Evolutionary conservation across 2,329 filamentous ascomycete genomes (phyloP), one percentile per base, ranked within the genome.

Genomic region (Penicillium psychrosexuale): DNA sequence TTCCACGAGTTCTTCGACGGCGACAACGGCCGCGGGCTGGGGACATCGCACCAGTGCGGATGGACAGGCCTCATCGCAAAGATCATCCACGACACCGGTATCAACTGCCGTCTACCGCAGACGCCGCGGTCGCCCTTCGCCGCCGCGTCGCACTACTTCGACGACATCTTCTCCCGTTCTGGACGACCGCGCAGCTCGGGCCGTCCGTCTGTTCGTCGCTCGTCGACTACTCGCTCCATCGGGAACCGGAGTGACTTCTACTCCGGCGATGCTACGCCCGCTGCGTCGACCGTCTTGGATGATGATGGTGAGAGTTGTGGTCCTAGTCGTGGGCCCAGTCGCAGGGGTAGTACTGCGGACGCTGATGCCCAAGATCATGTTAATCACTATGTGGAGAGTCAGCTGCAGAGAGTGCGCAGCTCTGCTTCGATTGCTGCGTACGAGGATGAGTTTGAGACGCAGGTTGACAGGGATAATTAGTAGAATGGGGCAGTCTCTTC

Each of bases 1-100:
- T 97, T 96, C 81, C 89, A 96, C 70, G 93, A 97, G 72, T 97
- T 95, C 80, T 97, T 97, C 70, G 93, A 97, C 69, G 93, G 91
- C 37, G 92, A 97, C 71, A 87, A 81, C 47, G 93, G 93, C 13
- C 88, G 91, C 62, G 93, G 94, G 15, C 82, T 97, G 1, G 93
- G 93, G 54, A 91, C 93, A 36, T 93, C 87, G 45, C 94, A 97
- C 74, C 94, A 97, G 74, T 96, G 91, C 69, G 93, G 93, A 47
- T 97, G 94, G 93, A 97, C 93, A 36, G 93, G 93, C 24, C 75
- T 97, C 63, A 91, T 97, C 71, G 93, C 93, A 27, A 92, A 95
- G 75, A 89, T 97, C 84, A 97, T 97, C 57, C 93, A 97, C 66
- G 94, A 97, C 69, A 97, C 93, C 63, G 93, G 90, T 63, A 82